Evolutionary conservation across 106 monocot species (phyloP).

Genomic region (Platanthera guangdongensis): DNA sequence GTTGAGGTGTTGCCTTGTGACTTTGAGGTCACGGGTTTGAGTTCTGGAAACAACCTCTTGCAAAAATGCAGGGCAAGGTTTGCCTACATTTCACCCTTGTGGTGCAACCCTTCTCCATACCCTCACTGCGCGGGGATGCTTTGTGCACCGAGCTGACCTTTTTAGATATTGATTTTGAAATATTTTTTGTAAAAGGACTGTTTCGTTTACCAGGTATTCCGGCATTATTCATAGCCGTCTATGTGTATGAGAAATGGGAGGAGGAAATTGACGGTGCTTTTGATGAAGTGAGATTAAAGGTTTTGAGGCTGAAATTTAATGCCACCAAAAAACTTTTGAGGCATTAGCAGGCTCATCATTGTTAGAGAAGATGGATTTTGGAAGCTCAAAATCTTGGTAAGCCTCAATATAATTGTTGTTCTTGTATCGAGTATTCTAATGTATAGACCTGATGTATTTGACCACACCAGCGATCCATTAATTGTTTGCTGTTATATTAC

Average conservation of each 20-base stretch:
- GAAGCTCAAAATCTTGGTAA: neutral
- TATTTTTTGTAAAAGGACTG: neutral
- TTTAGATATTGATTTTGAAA: neutral
- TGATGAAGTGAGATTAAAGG: neutral
- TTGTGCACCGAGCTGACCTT: no score
- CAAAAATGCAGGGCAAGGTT: no score
- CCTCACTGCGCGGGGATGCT: no score
- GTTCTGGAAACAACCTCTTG: no score
- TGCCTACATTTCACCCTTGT: no score
- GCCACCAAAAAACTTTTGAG: neutral
- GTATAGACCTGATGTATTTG: neutral
- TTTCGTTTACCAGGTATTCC: conserved; percentile 32
- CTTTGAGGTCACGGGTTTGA: no score
- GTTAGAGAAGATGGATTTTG: neutral
- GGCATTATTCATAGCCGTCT: conserved; percentile 34
- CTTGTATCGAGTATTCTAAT: neutral
- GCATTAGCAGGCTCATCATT: neutral
- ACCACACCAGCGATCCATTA: neutral
- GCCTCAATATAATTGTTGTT: neutral
- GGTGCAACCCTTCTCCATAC: no score
- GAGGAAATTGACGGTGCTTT: conserved; percentile 39
- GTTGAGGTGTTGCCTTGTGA: no score
- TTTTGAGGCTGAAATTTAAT: neutral
- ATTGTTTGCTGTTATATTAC: no score
- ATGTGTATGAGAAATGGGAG: conserved; percentile 66